Evolutionary conservation across 2,329 filamentous ascomycete species (phyloP), one percentile per base, ranked within the genome.

Genomic region (Laburnicola sp.): DNA sequence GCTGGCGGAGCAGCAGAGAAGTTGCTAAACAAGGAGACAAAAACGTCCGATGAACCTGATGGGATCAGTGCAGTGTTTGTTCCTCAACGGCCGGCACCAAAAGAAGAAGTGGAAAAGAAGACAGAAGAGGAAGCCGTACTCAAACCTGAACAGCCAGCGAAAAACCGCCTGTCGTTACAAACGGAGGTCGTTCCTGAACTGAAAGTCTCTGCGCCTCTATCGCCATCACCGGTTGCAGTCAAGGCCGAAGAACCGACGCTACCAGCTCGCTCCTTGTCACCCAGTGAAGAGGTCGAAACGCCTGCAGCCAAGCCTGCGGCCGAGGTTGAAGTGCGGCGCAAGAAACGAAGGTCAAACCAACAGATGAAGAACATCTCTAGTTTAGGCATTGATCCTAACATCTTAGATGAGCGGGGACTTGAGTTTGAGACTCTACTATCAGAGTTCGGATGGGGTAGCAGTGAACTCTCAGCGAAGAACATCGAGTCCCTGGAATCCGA

Each of bases 51-150:
- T 23, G 91, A 88, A 4, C 88, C 91, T 5, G 92, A 97, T 75
- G 93, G 92, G 2, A 96, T 97, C 58, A 96, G 87, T 9, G 84
- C 87, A 34, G 92, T 97, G 32, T 88, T 97, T 23, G 89, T 91
- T 3, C 91, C 92, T 2, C 82, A 75, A 36, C 74, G 63, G 30
- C 57, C 57, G 31, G 58, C 59, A 8, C 65, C 68, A 0, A 67
- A 66, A 28, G 67, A 67, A 45, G 63, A 68, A 34, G 45, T 46
- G 0, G 64, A 70, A 36, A 58, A 63, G 49, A 66, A 64, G 43
- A n/a, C 42, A 1, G 69, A 69, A 32, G 57, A 65, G 22, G 51
- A 61, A 6, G 51, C 56, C 22, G 58, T 59, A 34, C 34, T 56
- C 6, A 49, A 54, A n/a, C 58, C 64, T 11, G 68, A 70, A 36